Evolutionary conservation across 768 basidiomycete species (phyloP).

Genomic region (Amanita phalloides): DNA sequence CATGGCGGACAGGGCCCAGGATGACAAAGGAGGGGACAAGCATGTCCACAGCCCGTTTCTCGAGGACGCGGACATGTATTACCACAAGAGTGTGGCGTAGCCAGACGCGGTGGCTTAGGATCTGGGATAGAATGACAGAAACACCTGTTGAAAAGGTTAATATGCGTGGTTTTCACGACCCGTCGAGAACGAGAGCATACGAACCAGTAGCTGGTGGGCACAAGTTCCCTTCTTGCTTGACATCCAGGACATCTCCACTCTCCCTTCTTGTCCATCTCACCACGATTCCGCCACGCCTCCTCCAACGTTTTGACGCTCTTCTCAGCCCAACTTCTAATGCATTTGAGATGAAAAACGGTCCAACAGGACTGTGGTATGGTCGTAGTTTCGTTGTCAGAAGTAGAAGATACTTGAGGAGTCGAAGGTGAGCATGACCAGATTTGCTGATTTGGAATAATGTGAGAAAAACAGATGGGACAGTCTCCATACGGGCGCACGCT

Average conservation of each 20-base stretch:
- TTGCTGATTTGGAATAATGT: conserved; percentile 67
- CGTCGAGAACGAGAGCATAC: conserved; percentile 12
- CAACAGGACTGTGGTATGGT: conserved; percentile 60
- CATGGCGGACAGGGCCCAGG: conserved; percentile 97
- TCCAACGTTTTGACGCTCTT: conserved; percentile 67
- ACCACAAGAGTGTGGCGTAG: conserved; percentile 72
- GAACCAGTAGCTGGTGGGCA: conserved; percentile 60
- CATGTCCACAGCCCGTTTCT: conserved; percentile 55
- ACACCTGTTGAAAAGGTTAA: conserved; percentile 41
- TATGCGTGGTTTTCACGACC: not conserved
- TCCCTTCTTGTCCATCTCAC: conserved; percentile 48
- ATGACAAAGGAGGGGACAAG: conserved; percentile 81
- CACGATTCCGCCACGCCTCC: conserved; percentile 65
- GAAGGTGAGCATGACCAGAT: conserved; percentile 85
- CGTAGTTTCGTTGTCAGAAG: conserved; percentile 17
- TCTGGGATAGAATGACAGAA: conserved; percentile 73
- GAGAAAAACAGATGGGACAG: conserved; percentile 76
- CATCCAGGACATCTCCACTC: conserved; percentile 96
- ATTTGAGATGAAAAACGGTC: conserved; percentile 85
- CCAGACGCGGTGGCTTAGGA: conserved; percentile 57
- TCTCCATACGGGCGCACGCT: conserved; percentile 65
- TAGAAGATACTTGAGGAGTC: conserved; percentile 26
- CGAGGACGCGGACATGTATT: conserved; percentile 55
- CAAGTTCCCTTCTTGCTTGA: conserved; percentile 61
- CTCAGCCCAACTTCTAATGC: conserved; percentile 80